Evolutionary conservation across 257 asterid genomes (phyloP).

Genomic region (Fraxinus anomala): DNA sequence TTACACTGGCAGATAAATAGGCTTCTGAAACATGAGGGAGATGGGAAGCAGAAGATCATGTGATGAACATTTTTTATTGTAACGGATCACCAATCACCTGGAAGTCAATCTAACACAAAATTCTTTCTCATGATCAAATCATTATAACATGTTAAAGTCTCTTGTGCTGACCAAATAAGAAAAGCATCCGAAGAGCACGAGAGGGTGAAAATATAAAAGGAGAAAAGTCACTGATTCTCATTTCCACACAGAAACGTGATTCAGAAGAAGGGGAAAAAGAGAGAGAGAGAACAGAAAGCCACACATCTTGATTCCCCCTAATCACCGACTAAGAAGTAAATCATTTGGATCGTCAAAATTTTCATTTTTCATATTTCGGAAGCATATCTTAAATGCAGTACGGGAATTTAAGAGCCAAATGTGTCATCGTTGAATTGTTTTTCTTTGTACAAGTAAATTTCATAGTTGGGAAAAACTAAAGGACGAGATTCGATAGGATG

Average conservation of each 20-base stretch:
- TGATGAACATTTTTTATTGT: not conserved
- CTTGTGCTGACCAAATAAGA: not conserved
- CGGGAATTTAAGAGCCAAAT: not conserved
- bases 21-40: not conserved
- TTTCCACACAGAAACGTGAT: not conserved
- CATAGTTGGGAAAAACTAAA: not conserved
- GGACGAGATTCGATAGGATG: not conserved
- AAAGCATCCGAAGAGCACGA: not conserved
- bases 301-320: not conserved
- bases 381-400: slow-evolving; percentile 1
- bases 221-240: not conserved
- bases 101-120: not conserved
- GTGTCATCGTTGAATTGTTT: not conserved
- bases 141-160: not conserved
- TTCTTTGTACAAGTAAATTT: not conserved
- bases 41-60: not conserved
- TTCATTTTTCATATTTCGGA: not conserved
- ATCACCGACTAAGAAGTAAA: not conserved
- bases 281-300: not conserved
- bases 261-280: not conserved
- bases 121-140: slow-evolving; percentile 1
- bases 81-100: not conserved
- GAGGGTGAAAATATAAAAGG: not conserved
- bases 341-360: not conserved
- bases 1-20: not conserved